Base-by-base conservation (phyloP, 1,284 basidiomycete genomes). In the Laetiporus sulphureus region DNA sequence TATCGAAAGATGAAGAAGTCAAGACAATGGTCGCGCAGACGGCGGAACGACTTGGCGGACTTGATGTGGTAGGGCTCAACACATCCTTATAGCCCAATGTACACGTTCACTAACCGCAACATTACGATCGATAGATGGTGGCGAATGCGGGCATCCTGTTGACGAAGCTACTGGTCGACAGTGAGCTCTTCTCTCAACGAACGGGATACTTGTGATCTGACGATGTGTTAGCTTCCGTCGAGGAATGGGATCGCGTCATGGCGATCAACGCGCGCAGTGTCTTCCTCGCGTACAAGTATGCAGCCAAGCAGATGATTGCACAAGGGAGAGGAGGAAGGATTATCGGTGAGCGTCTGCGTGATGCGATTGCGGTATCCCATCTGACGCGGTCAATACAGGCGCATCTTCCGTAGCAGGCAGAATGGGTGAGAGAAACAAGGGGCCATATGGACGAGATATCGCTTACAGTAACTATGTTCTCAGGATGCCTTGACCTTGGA, bases 281-380 rank as follows among this genome's bases (percentile, higher is more conserved):
- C 3, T 57, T 65, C 40, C 49, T 61, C 19, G 58, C 54, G 47
- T 66, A 62, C 54, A 64, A 65, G 49, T 56, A 61, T 23, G 64
- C 63, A 0, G 61, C 60, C 4, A 47, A 47, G 24, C 60, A 61
- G 40, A 58, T 65, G 57, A 42, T 60, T 36, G 51, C 57, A 47
- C 64, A 66, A 47, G 63, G 63, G 6, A 49, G 49, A 5, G 64
- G 64, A 1, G 64, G 64, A 2, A 50, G 61, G 22, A 59, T 66
- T 6, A 57, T 66, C 19, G 64, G 62, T 5, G 7, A 13, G 8
- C 4, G 13, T 24, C 8, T 13, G 2, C 7, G 19, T 8, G 10
- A 20, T 8, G 5, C 15, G 20, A 10, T 8, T 18, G 8, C 7
- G 18, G 8, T 8, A 8, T 10, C 20, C 7, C 11, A 8, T 35